A percentile compares a stretch with the other conserved stretches of the same genome.
These are phyloP conservation scores for Dryas octopetala DNA, from an alignment of 306 rosid genomes.

Conservation along the genomic window DNA sequence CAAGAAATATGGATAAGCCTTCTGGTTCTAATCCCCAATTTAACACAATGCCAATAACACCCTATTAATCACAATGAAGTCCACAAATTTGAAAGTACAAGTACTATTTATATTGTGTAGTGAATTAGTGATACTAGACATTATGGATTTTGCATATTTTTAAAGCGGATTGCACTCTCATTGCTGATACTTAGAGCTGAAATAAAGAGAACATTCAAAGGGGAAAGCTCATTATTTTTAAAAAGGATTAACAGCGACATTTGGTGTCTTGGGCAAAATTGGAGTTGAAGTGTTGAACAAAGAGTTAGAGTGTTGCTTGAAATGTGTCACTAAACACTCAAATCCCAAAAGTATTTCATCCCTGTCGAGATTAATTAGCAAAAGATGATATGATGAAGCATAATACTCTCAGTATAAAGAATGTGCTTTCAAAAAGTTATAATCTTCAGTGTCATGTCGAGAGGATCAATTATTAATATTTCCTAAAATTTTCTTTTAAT, in stretches of 20 bases:
- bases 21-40: constrained; percentile 4
- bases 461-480: background rate
- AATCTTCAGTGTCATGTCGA: background rate
- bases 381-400: background rate
- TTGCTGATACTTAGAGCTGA: background rate
- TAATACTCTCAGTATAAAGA: background rate
- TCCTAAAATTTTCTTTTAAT: constrained; percentile 27
- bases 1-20: constrained; percentile 26
- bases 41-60: constrained; percentile 18
- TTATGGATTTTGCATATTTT: background rate
- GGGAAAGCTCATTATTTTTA: background rate
- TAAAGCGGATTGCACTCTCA: no score
- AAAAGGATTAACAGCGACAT: background rate
- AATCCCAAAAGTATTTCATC: no score
- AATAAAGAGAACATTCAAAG: background rate
- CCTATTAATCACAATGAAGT: background rate
- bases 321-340: no score
- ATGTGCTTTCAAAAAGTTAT: background rate
- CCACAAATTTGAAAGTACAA: background rate
- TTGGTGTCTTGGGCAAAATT: background rate
- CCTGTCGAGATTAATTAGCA: background rate
- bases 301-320: no score
- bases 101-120: background rate
- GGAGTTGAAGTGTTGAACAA: background rate
- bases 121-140: background rate